A percentile compares a stretch with the other conserved stretches of the same genome.
Conservation (phyloP, 139 green algal genomes). For the Micromonas commoda region DNA sequence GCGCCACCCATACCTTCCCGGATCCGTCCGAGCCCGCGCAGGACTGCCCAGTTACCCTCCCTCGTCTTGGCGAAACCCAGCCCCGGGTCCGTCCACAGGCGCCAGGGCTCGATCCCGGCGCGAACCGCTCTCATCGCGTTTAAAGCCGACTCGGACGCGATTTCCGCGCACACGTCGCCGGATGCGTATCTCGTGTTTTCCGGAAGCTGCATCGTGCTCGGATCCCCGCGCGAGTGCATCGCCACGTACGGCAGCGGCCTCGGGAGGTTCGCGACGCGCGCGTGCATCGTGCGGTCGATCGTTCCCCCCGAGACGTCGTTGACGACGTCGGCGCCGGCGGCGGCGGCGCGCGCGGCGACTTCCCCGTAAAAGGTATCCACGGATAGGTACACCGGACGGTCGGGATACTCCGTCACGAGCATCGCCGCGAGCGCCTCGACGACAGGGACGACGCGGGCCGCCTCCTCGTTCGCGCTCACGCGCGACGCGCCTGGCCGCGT, state of each 20-base stretch:
- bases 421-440: constrained; percentile 49
- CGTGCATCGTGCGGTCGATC: constrained; percentile 67
- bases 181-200: constrained; percentile 54
- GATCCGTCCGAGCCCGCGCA: neutral
- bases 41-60: constrained; percentile 30
- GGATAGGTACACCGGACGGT: constrained; percentile 43
- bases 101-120: constrained; percentile 76
- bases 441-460: constrained; percentile 69
- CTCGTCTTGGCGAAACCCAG: constrained; percentile 84
- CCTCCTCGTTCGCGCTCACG: constrained; percentile 55
- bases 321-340: constrained; percentile 78
- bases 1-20: neutral
- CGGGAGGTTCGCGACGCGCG: constrained; percentile 55
- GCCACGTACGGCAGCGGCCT: constrained; percentile 76
- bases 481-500: constrained; percentile 60
- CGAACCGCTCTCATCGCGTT: constrained; percentile 47
- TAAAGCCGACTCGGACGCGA: constrained; percentile 57
- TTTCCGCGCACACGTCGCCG: constrained; percentile 50
- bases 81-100: constrained; percentile 75
- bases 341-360: constrained; percentile 48
- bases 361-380: constrained; percentile 87
- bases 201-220: constrained; percentile 63
- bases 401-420: neutral
- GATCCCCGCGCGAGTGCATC: constrained; percentile 92
- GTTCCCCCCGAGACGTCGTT: constrained; percentile 90